Evolutionary conservation across 202 grass and related monocot species (phyloP), one percentile per base, ranked within the genome.

Genomic region (Eragrostis tef): DNA sequence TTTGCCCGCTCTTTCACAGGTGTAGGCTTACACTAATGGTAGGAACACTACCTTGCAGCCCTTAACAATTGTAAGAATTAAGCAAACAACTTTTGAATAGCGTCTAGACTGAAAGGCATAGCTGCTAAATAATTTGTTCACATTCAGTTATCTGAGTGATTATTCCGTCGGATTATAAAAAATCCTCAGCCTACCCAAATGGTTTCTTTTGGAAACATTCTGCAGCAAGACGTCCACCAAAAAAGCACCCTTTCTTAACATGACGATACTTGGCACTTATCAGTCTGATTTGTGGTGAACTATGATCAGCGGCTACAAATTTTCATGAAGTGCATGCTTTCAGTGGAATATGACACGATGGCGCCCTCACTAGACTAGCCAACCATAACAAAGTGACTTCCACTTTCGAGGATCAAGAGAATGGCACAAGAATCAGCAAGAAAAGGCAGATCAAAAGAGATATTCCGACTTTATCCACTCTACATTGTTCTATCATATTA

Each of bases 381-480:
- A n/a, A 62, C 68, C 7, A 68, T 46, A 70, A 52, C 27, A 74
- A 83, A 62, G 52, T 58, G 78, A 70, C 52, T 70, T 64, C 64
- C 79, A 79, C 78, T 59, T 74, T 51, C 6, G 19, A 76, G 44
- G 69, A 91, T 57, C 68, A 73, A 9, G 39, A 61, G 67, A 85
- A 77, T 63, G 62, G 83, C 61, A 29, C 47, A 67, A 83, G 79
- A 89, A 94, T 88, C 81, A 62, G 62, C 56, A 67, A 52, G 71
- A 73, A 54, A 79, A 25, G 78, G 44, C 56, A 84, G 29, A 63
- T n/a, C 20, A 58, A 70, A 64, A 64, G 43, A 43, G 86, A 66
- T 79, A 75, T 79, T 65, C 43, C 11, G 14, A 79, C 71, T 84
- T 89, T 83, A 69, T 71, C 64, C 3, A 69, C 62, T 65, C 57